phyloP scores from a whole-genome alignment of 1,284 basidiomycete genomes.

The Ceratobasidium theobromae region DNA sequence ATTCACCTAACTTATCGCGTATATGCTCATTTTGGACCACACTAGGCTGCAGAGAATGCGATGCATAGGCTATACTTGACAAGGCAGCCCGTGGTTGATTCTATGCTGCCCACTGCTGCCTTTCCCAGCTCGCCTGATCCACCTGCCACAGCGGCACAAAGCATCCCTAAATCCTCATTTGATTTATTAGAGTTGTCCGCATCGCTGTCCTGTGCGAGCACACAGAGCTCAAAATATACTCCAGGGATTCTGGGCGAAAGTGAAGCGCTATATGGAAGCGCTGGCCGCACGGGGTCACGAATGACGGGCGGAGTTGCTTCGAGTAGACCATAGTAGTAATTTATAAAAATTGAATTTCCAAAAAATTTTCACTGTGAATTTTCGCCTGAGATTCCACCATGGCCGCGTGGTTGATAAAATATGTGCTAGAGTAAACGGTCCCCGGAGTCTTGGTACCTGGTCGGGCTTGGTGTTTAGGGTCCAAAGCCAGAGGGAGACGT shows the following conservation, averaged over 20 bases:
- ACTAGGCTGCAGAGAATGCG: constrained; percentile 80
- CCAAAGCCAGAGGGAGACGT: background rate
- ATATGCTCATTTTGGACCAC: background rate
- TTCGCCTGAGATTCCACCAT: no score
- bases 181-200: constrained; percentile 45
- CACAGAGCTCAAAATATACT: constrained; percentile 49
- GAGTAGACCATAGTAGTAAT: background rate
- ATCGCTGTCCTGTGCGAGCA: constrained; percentile 47
- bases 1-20: constrained; percentile 3
- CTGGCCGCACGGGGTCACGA: constrained; percentile 4
- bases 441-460: constrained; percentile 15
- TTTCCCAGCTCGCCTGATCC: constrained; percentile 47
- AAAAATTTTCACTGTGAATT: background rate
- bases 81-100: constrained; percentile 62
- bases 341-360: background rate
- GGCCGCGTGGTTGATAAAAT: no score
- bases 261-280: constrained; percentile 60
- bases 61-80: constrained; percentile 80
- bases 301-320: background rate
- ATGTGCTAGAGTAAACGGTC: no score
- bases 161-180: constrained; percentile 11
- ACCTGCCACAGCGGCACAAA: constrained; percentile 33
- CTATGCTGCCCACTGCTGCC: constrained; percentile 69
- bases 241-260: constrained; percentile 59
- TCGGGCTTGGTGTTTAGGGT: constrained; percentile 18